Evolutionary conservation across 306 rosid species (phyloP), one percentile per base, ranked within the genome.

Genomic region (Nissolia schottii): DNA sequence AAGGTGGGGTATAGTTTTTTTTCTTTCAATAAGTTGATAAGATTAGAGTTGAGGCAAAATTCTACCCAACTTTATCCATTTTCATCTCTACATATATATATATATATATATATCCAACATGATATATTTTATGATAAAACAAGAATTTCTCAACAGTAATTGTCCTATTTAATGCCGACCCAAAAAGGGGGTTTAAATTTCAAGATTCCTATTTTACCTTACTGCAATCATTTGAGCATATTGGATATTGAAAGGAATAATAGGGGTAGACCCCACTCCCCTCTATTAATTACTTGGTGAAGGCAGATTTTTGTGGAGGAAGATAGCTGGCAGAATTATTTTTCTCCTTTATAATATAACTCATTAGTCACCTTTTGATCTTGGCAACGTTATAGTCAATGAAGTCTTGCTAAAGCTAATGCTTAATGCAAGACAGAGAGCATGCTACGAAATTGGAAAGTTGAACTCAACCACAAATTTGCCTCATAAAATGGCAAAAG

Each of bases 191-290:
- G 41, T 35, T 35, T 35, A 35, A 3, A 3, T 35, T 6, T 35
- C 8, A n/a, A 4, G 41, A 35, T 6, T 35, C 41, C 25, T 23
- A 43, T 7, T 37, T 40, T 41, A 18, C 4, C 61, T 60, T 31
- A 14, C 27, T 22, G 29, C 51, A 66, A 76, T 67, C 43, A 66
- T 76, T 76, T 67, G 37, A 57, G 53, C 12, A 41, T 55, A 55
- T 37, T 50, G 7, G 9, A 16, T n/a, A 13, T 41, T 41, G 74
- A 43, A 20, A 38, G 8, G 0, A 13, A 46, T 16, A 28, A 43
- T 2, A 5, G 46, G 5, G 15, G 38, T 5, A 7, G 37, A 6
- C 38, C 71, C 79, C 65, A 64, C 14, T 38, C 11, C 38, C 28
- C 25, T 20, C 14, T 37, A 63, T 62, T 55, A 15, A n/a, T n/a